phyloP scores from a whole-genome alignment of 345 rosid species.

The Lagerstroemia speciosa region DNA sequence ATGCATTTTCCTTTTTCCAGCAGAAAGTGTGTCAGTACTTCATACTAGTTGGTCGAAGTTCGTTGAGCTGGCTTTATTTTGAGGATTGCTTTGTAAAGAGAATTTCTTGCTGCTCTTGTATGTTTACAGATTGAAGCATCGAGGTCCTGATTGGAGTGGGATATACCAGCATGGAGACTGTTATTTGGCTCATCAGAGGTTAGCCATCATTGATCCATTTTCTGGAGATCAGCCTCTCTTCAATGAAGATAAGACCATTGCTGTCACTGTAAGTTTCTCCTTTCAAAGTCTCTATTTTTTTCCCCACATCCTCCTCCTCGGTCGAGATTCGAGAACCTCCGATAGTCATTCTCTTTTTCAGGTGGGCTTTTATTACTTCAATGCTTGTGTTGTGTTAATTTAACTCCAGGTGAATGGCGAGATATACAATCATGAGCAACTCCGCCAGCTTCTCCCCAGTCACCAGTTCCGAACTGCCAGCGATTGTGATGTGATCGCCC shows the following conservation, averaged over 20 bases:
- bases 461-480: conserved; percentile 84
- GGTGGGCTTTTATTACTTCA: no score
- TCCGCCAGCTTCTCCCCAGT: conserved; percentile 45
- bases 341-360: no score
- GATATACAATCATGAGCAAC: conserved; percentile 81
- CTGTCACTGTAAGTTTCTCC: conserved; percentile 46
- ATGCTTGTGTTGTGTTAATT: neutral
- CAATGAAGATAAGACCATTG: conserved; percentile 63
- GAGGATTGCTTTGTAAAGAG: no score
- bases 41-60: no score
- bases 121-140: conserved; percentile 59
- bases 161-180: conserved; percentile 57
- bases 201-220: conserved; percentile 77
- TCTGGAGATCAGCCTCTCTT: conserved; percentile 92
- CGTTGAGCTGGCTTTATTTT: no score
- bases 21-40: no score
- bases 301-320: no score
- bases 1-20: no score
- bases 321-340: no score
- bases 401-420: conserved; percentile 74
- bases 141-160: conserved; percentile 98
- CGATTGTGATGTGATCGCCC: conserved; percentile 89
- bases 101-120: no score
- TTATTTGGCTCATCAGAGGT: conserved; percentile 71
- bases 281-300: no score